Base-by-base conservation (phyloP, 2,329 filamentous ascomycete species). In the Colletotrichum endophyticum region DNA sequence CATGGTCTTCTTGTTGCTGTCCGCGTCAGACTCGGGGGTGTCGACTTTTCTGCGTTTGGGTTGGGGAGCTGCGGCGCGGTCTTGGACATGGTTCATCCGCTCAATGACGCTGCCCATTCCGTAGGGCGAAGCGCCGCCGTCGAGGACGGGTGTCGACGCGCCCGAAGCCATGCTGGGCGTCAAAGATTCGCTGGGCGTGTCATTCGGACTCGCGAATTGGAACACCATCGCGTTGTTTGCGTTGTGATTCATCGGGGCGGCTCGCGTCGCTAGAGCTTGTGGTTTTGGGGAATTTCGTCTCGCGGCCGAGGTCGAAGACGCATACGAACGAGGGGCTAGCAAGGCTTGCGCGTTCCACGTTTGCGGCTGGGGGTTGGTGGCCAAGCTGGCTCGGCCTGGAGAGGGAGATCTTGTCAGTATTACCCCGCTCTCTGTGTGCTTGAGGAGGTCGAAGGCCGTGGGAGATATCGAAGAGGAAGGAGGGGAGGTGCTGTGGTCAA, bases 21-120 rank as follows among this genome's bases (percentile, higher is more conserved):
- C 80, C 22, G 86, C 82, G 64, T 87, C 82, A 39, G 89, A 86
- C 64, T 88, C 86, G 25, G 85, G 78, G 2, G 78, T 82, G 16
- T 89, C 86, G 11, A 90, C 84, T 81, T 92, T 96, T 70, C 92
- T 86, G 68, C 92, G 92, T 85, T 96, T 96, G 32, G 89, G 86
- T 25, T 94, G 91, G 4, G 89, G 88, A 34, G 87, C 81, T 83
- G 88, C 78, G 81, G 87, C 80, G 30, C 96, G 94, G 68, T 93
- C 90, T 79, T 95, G 90, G 16, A 98, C 91, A 79, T 94, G 93
- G 82, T 96, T 95, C 82, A 96, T 88, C 36, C 92, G 91, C 83
- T 98, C 95, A 62, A 98, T 91, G 86, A 96, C 91, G 72, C 86
- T 85, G 12, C 89, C 88, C 79, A 92, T 89, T 30, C 91, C 90